phyloP scores from a whole-genome alignment of 768 basidiomycete species.

The Hysterangium stoloniferum region DNA sequence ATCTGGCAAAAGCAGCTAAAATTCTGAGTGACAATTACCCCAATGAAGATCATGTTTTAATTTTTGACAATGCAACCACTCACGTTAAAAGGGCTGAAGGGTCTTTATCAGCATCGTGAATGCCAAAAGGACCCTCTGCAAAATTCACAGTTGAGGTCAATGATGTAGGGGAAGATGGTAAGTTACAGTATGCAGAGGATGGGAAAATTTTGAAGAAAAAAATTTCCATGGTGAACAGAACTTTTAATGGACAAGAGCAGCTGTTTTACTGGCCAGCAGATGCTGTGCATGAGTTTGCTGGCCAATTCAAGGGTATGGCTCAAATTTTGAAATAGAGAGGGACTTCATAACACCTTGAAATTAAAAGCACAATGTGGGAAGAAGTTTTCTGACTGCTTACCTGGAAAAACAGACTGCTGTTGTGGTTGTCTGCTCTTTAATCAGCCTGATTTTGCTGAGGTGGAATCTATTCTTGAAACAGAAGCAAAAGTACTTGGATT shows the following conservation, averaged over 20 bases:
- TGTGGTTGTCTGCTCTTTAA: slow-evolving; percentile 30
- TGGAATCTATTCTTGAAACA: slow-evolving; percentile 28
- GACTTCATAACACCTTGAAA: neutral
- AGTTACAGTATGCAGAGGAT: no score
- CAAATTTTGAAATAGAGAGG: slow-evolving; percentile 13
- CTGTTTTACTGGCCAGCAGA: slow-evolving; percentile 14
- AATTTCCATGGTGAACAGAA: slow-evolving; percentile 25
- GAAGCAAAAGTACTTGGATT: no score
- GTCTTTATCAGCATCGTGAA: neutral
- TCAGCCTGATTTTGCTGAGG: slow-evolving; percentile 33
- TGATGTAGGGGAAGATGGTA: slow-evolving; percentile 6
- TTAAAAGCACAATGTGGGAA: slow-evolving; percentile 15
- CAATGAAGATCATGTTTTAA: slow-evolving; percentile 24
- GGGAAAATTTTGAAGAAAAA: no score
- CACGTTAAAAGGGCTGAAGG: neutral
- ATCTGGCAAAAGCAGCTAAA: slow-evolving; percentile 24
- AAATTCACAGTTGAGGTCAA: neutral
- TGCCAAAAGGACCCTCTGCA: neutral
- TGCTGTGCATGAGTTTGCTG: slow-evolving; percentile 14
- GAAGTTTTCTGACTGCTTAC: slow-evolving; percentile 27
- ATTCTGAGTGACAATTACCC: slow-evolving; percentile 28
- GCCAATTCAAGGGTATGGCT: slow-evolving; percentile 18
- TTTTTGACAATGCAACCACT: slow-evolving; percentile 1
- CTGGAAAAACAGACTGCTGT: slow-evolving; percentile 24
- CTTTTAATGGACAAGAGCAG: slow-evolving; percentile 2